Conservation (phyloP, 2,329 filamentous ascomycete genomes). For the Hypoxylon sp. region DNA sequence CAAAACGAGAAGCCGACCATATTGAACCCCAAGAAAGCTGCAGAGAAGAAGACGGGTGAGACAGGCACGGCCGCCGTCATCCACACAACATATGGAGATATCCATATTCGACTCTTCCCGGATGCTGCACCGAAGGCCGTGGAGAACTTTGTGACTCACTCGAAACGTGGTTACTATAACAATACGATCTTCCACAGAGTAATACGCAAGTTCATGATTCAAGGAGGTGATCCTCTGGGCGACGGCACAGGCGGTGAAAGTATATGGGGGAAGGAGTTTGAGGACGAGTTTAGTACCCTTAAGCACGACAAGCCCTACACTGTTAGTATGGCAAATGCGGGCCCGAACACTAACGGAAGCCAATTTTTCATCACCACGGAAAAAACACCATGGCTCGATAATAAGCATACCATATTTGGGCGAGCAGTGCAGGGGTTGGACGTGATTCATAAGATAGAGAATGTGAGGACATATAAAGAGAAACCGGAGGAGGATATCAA, state of each 20-base stretch:
- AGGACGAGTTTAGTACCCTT: conserved; percentile 91
- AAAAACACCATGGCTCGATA: conserved; percentile 95
- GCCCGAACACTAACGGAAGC: conserved; percentile 93
- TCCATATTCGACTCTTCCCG: conserved; percentile 92
- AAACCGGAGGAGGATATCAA: conserved; percentile 98
- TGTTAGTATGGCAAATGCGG: conserved; percentile 97
- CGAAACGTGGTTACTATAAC: conserved; percentile 94
- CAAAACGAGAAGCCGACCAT: conserved; percentile 93
- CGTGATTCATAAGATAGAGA: conserved; percentile 96
- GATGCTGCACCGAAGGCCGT: conserved; percentile 94
- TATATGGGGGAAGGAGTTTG: conserved; percentile 93
- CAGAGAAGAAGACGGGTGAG: conserved; percentile 74
- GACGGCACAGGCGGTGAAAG: conserved; percentile 92
- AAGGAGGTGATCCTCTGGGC: conserved; percentile 85
- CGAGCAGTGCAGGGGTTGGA: conserved; percentile 91
- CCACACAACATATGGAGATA: conserved; percentile 95
- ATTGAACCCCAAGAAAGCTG: conserved; percentile 69
- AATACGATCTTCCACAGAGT: conserved; percentile 97
- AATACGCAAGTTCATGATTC: conserved; percentile 99
- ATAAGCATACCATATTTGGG: conserved; percentile 97
- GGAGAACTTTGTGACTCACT: conserved; percentile 96
- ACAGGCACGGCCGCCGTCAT: conserved; percentile 85
- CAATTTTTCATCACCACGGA: conserved; percentile 99
- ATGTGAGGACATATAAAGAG: conserved; percentile 86
- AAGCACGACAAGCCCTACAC: conserved; percentile 98